Evolutionary conservation across 495 filamentous ascomycete species (phyloP), one percentile per base, ranked within the genome.

Genomic region (Hypoxylon intermedium): DNA sequence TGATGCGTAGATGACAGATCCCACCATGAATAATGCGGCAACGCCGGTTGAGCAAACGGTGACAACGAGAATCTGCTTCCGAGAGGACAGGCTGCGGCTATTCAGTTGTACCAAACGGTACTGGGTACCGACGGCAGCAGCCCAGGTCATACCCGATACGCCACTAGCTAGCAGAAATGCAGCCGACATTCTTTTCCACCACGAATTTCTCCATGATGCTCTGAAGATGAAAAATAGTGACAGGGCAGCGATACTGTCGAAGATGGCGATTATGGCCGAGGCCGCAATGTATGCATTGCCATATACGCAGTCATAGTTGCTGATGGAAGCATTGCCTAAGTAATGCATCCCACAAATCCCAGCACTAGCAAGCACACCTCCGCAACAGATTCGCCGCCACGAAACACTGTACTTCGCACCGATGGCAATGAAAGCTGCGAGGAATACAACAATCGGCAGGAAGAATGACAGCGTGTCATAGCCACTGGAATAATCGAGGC

Each of bases 331-430:
- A 66, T 95, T 90, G 20, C 91, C 91, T 38, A 95, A 75, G 63
- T 96, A 97, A 69, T 96, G 90, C 93, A 96, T 96, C 3, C 87
- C 93, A 50, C 88, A 89, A 48, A 95, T 86, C 15, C 89, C 83
- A 2, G 83, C 73, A 5, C 92, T 92, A 0, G 87, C 85, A 36
- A 92, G 72, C 3, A 83, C 53, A 0, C 92, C 91, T 20, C 86
- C 87, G 0, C 81, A 58, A n/a, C 75, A 38, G 12, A 89, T 81
- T 9, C 86, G 83, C 67, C 81, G 60, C 69, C 83, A 81, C 24
- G 76, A 80, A 9, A 88, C 75, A 23, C 68, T 76, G 33, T 82
- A 82, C 53, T 81, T 81, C 21, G 78, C 77, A 18, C 83, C 85
- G 33, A 86, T 81, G 19, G 83, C 78, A 33, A 85, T 80, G 71